These are phyloP conservation scores for Metschnikowia santaceciliae DNA, from an alignment of 805 yeast genomes.

Conservation along the genomic window DNA sequence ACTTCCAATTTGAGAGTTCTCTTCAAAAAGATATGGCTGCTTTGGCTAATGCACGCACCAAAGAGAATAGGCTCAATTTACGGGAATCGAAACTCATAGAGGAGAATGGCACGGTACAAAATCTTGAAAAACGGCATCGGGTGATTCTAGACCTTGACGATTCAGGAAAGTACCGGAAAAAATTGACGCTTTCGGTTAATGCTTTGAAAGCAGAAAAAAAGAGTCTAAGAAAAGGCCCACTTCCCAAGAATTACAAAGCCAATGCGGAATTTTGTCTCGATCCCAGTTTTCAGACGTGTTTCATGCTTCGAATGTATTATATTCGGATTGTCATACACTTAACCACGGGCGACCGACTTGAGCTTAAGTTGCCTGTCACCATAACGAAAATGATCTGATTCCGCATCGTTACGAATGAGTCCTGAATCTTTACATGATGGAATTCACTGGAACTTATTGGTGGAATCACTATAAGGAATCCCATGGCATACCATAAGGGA, in stretches of 20 bases:
- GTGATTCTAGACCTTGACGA: constrained; percentile 8
- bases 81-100: constrained; percentile 16
- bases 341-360: constrained; percentile 19
- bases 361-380: constrained; percentile 26
- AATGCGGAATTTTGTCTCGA: constrained; percentile 29
- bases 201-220: constrained; percentile 22
- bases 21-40: constrained; percentile 29
- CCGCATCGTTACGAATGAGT: no score
- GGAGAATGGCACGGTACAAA: constrained; percentile 20
- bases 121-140: constrained; percentile 2
- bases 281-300: constrained; percentile 39
- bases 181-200: constrained; percentile 25
- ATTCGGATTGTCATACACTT: constrained; percentile 21
- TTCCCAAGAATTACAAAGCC: constrained; percentile 10
- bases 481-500: no score
- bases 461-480: no score
- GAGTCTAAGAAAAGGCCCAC: constrained; percentile 7
- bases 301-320: constrained; percentile 32
- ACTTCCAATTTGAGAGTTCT: constrained; percentile 26
- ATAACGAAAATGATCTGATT: neutral
- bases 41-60: constrained; percentile 28
- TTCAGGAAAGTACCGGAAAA: constrained; percentile 18
- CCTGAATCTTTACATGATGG: no score
- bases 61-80: constrained; percentile 26
- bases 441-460: neutral